A percentile compares a stretch with the other conserved stretches of the same genome.
phyloP scores from a whole-genome alignment of 2,329 filamentous ascomycete species.

The Diaporthe citriasiana region DNA sequence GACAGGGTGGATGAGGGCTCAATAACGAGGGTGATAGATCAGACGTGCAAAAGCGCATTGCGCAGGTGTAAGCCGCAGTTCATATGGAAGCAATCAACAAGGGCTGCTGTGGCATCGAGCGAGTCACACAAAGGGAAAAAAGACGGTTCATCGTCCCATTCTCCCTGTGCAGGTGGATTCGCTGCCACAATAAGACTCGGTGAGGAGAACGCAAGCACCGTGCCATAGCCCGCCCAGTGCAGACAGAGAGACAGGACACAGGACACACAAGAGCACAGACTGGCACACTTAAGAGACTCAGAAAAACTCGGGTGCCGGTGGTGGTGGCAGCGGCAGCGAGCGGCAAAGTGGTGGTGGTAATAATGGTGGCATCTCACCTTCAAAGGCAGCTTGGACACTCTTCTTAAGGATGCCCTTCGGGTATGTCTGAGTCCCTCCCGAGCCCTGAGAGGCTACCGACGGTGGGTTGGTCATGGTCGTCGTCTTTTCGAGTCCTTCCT shows the following conservation, averaged over 20 bases:
- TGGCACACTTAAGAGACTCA: neutral
- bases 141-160: neutral
- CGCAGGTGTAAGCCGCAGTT: slow-evolving; percentile 6
- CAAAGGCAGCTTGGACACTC: slow-evolving; percentile 72
- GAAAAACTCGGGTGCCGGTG: slow-evolving; percentile 8
- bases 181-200: slow-evolving; percentile 37
- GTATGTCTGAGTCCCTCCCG: slow-evolving; percentile 35
- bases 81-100: slow-evolving; percentile 24
- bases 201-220: slow-evolving; percentile 36
- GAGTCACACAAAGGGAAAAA: neutral
- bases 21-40: slow-evolving; percentile 15
- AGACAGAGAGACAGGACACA: neutral
- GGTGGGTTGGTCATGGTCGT: slow-evolving; percentile 66
- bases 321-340: neutral
- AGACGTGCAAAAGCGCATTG: slow-evolving; percentile 16
- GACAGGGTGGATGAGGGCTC: slow-evolving; percentile 4
- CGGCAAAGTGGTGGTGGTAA: neutral
- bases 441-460: slow-evolving; percentile 52
- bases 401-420: slow-evolving; percentile 62
- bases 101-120: neutral
- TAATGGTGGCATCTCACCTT: slow-evolving; percentile 60
- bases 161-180: slow-evolving; percentile 1
- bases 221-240: slow-evolving; percentile 15
- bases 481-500: neutral
- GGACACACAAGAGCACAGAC: slow-evolving; percentile 3